Evolutionary conservation across 805 yeast species (phyloP).

Genomic region (Priceomyces fermenticarens): DNA sequence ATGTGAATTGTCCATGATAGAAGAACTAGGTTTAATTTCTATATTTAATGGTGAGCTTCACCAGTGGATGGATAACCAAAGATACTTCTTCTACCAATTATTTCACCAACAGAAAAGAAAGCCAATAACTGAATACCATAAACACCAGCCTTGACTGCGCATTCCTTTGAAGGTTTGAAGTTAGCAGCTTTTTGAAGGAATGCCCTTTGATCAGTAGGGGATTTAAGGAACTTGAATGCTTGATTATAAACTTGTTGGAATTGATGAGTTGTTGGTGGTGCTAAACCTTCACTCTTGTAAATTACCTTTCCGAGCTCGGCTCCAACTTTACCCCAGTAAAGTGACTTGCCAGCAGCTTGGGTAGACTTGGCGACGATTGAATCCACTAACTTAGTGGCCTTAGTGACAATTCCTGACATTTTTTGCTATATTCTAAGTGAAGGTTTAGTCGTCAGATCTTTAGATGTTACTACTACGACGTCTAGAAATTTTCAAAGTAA

Average conservation of each 20-base stretch:
- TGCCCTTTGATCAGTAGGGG: slow-evolving; percentile 57
- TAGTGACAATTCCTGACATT: slow-evolving; percentile 44
- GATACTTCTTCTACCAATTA: slow-evolving; percentile 90
- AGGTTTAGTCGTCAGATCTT: neutral
- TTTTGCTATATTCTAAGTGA: slow-evolving; percentile 1
- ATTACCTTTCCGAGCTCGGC: slow-evolving; percentile 71
- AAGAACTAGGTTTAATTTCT: too few relatives aligned
- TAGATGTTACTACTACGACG: neutral
- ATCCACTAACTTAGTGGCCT: slow-evolving; percentile 39
- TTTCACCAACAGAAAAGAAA: slow-evolving; percentile 91
- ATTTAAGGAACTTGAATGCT: slow-evolving; percentile 33
- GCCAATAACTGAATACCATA: slow-evolving; percentile 84
- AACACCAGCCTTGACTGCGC: slow-evolving; percentile 64
- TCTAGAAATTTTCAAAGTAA: slow-evolving; percentile 1
- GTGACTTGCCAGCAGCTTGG: slow-evolving; percentile 47
- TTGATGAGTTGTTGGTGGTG: slow-evolving; percentile 82
- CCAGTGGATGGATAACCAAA: slow-evolving; percentile 80
- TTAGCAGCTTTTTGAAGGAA: slow-evolving; percentile 45
- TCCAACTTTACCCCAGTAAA: slow-evolving; percentile 77
- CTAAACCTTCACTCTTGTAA: slow-evolving; percentile 87
- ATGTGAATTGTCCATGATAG: too few relatives aligned
- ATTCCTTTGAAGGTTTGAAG: slow-evolving; percentile 50
- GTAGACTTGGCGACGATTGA: slow-evolving; percentile 33
- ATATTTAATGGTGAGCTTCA: slow-evolving; percentile 23
- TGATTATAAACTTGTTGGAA: slow-evolving; percentile 69